Evolutionary conservation across 202 grass and related monocot species (phyloP).

Genomic region (Zoysia matrella): DNA sequence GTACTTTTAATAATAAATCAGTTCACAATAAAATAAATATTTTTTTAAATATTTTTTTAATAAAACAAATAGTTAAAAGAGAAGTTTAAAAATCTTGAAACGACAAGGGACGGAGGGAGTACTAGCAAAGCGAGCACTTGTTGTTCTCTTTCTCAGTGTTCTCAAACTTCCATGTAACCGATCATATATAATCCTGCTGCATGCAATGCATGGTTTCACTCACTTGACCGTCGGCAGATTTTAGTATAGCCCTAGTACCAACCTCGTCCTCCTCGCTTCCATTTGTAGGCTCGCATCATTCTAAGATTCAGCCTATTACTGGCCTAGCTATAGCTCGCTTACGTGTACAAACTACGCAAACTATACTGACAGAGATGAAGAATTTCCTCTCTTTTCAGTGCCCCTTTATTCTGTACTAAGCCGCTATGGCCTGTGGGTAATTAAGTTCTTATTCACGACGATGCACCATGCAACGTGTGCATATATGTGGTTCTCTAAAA

Average conservation of each 20-base stretch:
- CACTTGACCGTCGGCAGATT: neutral
- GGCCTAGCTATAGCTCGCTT: slow-evolving; percentile 6
- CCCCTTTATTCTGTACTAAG: slow-evolving; percentile 29
- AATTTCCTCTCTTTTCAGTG: neutral
- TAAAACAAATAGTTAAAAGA: too few relatives aligned
- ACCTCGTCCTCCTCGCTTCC: slow-evolving; percentile 19
- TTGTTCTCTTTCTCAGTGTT: slow-evolving; percentile 41
- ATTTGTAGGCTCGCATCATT: slow-evolving; percentile 32
- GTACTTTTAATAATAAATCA: too few relatives aligned
- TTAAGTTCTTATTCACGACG: too few relatives aligned
- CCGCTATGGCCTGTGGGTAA: neutral
- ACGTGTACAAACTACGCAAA: slow-evolving; percentile 13
- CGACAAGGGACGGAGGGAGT: too few relatives aligned
- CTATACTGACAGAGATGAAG: too few relatives aligned
- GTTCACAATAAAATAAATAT: too few relatives aligned
- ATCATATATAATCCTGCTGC: neutral
- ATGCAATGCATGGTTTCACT: neutral
- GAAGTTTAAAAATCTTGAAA: too few relatives aligned
- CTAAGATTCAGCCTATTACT: neutral
- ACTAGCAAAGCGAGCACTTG: too few relatives aligned
- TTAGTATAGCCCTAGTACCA: neutral
- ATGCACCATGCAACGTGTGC: too few relatives aligned
- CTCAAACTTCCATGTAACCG: slow-evolving; percentile 51
- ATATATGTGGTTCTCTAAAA: too few relatives aligned
- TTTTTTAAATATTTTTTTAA: too few relatives aligned